These are phyloP conservation scores for Thermochaetoides dissita DNA, from an alignment of 2,329 filamentous ascomycete genomes.

Conservation along the genomic window DNA sequence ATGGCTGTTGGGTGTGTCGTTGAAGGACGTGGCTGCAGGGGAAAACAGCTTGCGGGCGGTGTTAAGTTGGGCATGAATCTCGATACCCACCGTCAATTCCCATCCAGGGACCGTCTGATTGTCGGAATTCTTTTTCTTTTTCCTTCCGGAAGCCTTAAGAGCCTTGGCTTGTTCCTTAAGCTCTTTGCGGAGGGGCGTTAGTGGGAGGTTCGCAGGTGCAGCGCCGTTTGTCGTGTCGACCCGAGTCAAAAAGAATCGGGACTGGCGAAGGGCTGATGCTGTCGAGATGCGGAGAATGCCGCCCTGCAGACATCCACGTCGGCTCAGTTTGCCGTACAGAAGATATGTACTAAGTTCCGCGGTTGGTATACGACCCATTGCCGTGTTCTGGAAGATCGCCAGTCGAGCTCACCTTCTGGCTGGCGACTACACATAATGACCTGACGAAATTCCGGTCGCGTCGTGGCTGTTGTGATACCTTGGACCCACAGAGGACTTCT, in stretches of 20 bases:
- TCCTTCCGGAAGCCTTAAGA: slow-evolving; percentile 28
- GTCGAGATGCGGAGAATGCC: neutral
- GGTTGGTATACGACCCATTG: slow-evolving; percentile 32
- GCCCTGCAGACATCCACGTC: slow-evolving; percentile 26
- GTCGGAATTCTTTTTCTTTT: slow-evolving; percentile 31
- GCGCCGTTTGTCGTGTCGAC: slow-evolving; percentile 1
- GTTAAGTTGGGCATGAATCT: slow-evolving; percentile 94
- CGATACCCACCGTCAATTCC: slow-evolving; percentile 91
- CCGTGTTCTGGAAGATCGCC: neutral
- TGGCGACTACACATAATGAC: neutral
- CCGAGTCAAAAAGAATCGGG: slow-evolving; percentile 1
- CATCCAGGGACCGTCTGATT: slow-evolving; percentile 51
- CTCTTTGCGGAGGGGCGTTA: slow-evolving; percentile 51
- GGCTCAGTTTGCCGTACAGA: slow-evolving; percentile 30
- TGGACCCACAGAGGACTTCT: neutral
- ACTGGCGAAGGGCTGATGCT: neutral
- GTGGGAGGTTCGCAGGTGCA: slow-evolving; percentile 10
- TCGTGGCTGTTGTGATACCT: neutral
- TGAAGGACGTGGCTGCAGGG: slow-evolving; percentile 42
- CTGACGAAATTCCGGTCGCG: neutral
- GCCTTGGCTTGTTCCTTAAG: slow-evolving; percentile 53
- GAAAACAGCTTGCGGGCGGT: slow-evolving; percentile 85
- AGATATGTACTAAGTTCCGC: slow-evolving; percentile 34
- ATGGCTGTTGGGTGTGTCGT: slow-evolving; percentile 66
- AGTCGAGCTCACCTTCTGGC: neutral